Conservation (phyloP, 495 filamentous ascomycete genomes). For the Penicillium goetzii region DNA sequence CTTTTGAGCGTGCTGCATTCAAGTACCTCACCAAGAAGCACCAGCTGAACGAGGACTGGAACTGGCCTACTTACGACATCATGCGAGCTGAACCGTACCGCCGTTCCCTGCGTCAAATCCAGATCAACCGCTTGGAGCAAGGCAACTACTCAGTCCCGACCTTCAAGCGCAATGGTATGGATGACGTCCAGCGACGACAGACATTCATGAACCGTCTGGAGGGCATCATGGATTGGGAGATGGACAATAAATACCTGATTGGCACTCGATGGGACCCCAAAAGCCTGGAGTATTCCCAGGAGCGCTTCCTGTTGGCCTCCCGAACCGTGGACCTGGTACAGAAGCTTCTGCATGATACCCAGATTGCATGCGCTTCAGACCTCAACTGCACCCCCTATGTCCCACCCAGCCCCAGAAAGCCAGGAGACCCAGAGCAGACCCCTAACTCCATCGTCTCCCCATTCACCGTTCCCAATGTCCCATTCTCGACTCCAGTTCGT, state of each 20-base stretch:
- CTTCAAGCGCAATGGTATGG: background rate
- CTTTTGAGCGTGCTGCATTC: background rate
- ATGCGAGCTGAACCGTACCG: background rate
- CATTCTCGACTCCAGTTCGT: too few species aligned
- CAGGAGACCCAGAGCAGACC: too few species aligned
- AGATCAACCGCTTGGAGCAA: background rate
- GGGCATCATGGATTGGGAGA: background rate
- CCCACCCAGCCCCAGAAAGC: background rate
- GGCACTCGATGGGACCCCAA: background rate
- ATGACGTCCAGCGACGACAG: background rate
- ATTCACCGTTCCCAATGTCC: background rate
- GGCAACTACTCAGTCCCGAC: background rate
- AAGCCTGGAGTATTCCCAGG: background rate
- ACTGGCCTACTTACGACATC: background rate
- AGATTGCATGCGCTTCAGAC: background rate
- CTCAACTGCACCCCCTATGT: background rate
- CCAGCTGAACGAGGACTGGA: background rate
- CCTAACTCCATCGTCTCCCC: background rate
- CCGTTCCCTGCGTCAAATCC: background rate
- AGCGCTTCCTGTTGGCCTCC: background rate
- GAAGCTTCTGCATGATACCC: background rate
- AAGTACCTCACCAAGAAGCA: background rate
- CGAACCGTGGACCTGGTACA: background rate
- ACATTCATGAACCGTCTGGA: background rate
- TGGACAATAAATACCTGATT: background rate